Percentiles rank a stretch among this genome's conserved stretches.
Evolutionary conservation across 1,139 yeast species (phyloP).

Genomic region (Petasospora rhodanensis): DNA sequence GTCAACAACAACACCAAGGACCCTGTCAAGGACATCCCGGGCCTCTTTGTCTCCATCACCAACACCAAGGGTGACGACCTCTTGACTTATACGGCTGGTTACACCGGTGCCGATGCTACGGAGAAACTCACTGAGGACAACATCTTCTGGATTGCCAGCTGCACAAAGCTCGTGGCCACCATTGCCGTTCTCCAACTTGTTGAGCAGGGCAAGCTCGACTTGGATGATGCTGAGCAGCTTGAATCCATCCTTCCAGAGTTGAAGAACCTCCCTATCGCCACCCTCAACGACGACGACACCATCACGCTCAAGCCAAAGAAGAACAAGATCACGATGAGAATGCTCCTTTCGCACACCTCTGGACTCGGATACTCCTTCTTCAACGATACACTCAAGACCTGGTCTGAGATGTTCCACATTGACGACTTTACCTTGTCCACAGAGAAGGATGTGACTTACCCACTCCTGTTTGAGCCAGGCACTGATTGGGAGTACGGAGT

Average conservation of each 20-base stretch:
- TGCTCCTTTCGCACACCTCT: conserved; percentile 47
- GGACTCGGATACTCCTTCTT: conserved; percentile 41
- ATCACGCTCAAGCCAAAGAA: conserved; percentile 30
- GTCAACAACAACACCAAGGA: conserved; percentile 9
- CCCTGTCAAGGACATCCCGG: conserved; percentile 16
- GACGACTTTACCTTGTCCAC: conserved; percentile 17
- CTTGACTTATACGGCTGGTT: conserved; percentile 20
- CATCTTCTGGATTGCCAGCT: conserved; percentile 39
- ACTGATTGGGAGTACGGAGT: conserved; percentile 48
- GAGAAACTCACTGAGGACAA: conserved; percentile 28
- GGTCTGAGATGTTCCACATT: conserved; percentile 24
- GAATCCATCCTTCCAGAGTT: conserved; percentile 39
- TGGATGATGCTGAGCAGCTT: conserved; percentile 38
- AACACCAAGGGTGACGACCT: conserved; percentile 20
- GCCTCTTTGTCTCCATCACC: conserved; percentile 18
- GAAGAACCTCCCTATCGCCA: conserved; percentile 37
- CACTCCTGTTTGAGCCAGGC: conserved; percentile 52
- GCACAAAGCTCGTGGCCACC: conserved; percentile 46
- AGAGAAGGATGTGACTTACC: conserved; percentile 26
- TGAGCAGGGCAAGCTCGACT: conserved; percentile 39
- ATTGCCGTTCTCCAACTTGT: conserved; percentile 43
- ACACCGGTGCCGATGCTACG: conserved; percentile 8
- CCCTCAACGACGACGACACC: conserved; percentile 33
- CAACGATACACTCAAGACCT: conserved; percentile 18
- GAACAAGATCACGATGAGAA: conserved; percentile 41